Base-by-base conservation (phyloP, 2,329 filamentous ascomycete genomes). In the Rhinocladiella mackenziei region DNA sequence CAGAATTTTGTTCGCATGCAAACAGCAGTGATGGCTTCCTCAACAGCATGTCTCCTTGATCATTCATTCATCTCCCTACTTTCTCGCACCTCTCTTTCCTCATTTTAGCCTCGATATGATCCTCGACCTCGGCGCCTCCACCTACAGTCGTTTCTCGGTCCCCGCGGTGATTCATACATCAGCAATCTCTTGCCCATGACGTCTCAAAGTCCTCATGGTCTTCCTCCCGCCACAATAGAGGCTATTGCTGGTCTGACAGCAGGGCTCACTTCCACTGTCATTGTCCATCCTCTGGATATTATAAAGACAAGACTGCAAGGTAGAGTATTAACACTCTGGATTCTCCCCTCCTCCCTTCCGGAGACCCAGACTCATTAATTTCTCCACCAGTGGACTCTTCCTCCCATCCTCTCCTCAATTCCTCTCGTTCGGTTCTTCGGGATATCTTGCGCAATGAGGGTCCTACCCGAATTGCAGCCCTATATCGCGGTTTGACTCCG, bases 281-380 rank as follows among this genome's bases (percentile, higher is more conserved):
- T 81, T 44, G 84, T 92, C 39, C 91, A 97, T 57, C 92, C 92
- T 22, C 80, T 98, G 48, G 92, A 98, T 69, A 82, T 98, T 53
- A 82, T 97, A 63, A 98, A 98, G 75, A 97, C 91, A 50, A 84
- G 92, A 53, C 81, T 98, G 62, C 92, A 98, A 71, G 82, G 86
- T 89, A 70, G 46, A 70, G 62, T 28, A 33, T 18, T 5, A 10
- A 9, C 5, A 4, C 30, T 6, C 5, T 10, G 11, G 17, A 10
- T 5, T 30, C 11, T n/a, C 5, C 28, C 5, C 15, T 5, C 15
- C 33, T 34, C 6, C n/a, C 18, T 3, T 43, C 28, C 36, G 33
- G 13, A 30, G 19, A 30, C 22, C 29, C 13, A 4, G 15, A 23
- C 32, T 44, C 15, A 43, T 23, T 50, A 31, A 43, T 60, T 65